A percentile compares a stretch with the other conserved stretches of the same genome.
phyloP scores from a whole-genome alignment of 495 filamentous ascomycete genomes.

The Trichoderma reesei region DNA sequence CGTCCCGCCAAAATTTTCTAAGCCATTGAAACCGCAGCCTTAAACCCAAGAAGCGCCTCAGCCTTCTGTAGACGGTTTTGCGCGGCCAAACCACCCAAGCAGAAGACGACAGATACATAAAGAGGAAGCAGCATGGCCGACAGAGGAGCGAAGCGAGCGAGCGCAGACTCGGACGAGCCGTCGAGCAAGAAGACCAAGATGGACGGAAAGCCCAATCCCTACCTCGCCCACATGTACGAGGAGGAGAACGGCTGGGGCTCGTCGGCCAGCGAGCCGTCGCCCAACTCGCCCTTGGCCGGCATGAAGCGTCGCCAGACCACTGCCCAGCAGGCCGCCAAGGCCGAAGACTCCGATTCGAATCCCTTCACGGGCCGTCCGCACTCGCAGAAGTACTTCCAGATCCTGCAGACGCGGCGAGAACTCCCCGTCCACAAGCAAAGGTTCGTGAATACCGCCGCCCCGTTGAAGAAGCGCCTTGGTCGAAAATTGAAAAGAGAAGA shows the following conservation, averaged over 20 bases:
- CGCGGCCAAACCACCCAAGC: too few relatives aligned
- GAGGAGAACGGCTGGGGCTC: conserved; percentile 26
- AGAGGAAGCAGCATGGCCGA: conserved; percentile 5
- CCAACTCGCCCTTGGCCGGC: conserved; percentile 44
- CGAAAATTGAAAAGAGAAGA: too few relatives aligned
- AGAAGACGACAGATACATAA: too few relatives aligned
- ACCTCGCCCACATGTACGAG: conserved; percentile 84
- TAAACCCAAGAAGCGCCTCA: neutral
- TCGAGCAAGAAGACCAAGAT: conserved; percentile 25
- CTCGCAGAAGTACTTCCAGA: conserved; percentile 77
- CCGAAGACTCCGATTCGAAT: conserved; percentile 76
- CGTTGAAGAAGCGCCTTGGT: neutral
- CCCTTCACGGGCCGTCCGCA: conserved; percentile 70
- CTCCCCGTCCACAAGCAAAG: conserved; percentile 86
- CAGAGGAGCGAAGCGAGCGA: conserved; percentile 3
- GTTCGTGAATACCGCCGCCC: conserved; percentile 31
- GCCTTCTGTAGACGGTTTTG: too few relatives aligned
- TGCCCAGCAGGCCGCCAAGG: conserved; percentile 56
- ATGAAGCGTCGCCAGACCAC: conserved; percentile 78
- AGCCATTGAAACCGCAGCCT: neutral
- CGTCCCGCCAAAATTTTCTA: conserved; percentile 11
- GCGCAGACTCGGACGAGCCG: conserved; percentile 11
- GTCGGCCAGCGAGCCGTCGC: conserved; percentile 16
- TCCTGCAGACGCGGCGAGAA: conserved; percentile 71
- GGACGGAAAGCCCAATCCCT: conserved; percentile 55